phyloP scores from a whole-genome alignment of 2,329 filamentous ascomycete species.

The Claviceps sp. region DNA sequence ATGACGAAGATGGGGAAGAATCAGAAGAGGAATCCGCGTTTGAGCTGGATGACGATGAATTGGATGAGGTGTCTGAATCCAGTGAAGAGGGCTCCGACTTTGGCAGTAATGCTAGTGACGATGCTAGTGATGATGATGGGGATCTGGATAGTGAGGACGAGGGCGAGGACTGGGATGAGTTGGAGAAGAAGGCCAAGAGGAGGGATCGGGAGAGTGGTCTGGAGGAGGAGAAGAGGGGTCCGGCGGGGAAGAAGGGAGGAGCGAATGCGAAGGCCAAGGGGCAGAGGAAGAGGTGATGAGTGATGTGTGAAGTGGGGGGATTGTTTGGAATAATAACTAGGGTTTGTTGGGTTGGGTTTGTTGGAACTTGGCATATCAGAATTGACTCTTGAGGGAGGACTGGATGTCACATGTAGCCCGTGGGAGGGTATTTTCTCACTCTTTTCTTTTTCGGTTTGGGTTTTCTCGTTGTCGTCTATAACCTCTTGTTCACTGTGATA shows the following conservation, averaged over 20 bases:
- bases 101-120: constrained; percentile 74
- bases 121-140: constrained; percentile 52
- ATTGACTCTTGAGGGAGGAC: background rate
- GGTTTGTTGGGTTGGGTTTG: too few species aligned
- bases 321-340: background rate
- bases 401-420: too few species aligned
- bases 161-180: constrained; percentile 85
- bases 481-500: too few species aligned
- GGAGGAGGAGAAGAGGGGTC: constrained; percentile 44
- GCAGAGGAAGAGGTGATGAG: constrained; percentile 23
- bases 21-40: constrained; percentile 88
- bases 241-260: constrained; percentile 44
- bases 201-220: constrained; percentile 51
- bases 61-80: constrained; percentile 67
- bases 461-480: too few species aligned
- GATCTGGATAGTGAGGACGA: constrained; percentile 57
- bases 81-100: constrained; percentile 83
- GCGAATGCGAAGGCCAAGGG: constrained; percentile 50
- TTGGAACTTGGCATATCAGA: background rate
- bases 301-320: background rate
- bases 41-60: constrained; percentile 75
- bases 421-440: too few species aligned
- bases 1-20: constrained; percentile 66
- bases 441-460: too few species aligned
- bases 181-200: constrained; percentile 84